phyloP scores from a whole-genome alignment of 164 flowering plant genomes.

The Macadamia integrifolia region DNA sequence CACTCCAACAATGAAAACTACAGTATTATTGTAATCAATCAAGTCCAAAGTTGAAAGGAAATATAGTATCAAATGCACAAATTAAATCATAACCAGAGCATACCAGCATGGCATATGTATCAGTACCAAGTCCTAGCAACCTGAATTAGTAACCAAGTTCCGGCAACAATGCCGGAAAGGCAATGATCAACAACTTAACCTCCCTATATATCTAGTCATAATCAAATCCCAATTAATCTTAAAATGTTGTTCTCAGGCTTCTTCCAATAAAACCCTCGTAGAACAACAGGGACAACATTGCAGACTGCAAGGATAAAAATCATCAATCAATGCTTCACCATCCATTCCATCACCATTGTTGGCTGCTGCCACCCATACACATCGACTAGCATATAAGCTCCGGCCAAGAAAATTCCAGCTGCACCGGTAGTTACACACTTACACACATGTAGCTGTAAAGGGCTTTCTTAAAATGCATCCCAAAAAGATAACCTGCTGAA shows the following conservation, averaged over 20 bases:
- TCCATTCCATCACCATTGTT: slow-evolving; percentile 54
- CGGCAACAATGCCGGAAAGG: no score
- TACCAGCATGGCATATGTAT: no score
- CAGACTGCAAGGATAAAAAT: slow-evolving; percentile 58
- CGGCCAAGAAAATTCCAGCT: slow-evolving; percentile 56
- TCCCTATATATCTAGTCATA: no score
- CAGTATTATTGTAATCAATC: no score
- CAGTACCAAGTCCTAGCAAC: no score
- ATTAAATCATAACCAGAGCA: no score
- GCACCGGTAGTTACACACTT: slow-evolving; percentile 40
- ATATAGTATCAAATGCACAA: no score
- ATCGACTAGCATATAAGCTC: slow-evolving; percentile 59
- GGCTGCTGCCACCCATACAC: slow-evolving; percentile 41
- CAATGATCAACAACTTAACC: no score
- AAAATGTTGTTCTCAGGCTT: slow-evolving; percentile 60
- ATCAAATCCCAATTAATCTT: slow-evolving; percentile 5
- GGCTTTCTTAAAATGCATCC: slow-evolving; percentile 63
- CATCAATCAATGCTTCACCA: slow-evolving; percentile 63
- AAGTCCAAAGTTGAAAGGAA: no score
- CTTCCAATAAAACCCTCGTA: slow-evolving; percentile 72
- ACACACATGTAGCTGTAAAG: slow-evolving; percentile 66
- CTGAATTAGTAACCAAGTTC: no score
- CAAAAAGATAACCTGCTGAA: no score
- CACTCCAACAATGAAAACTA: no score
- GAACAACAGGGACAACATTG: slow-evolving; percentile 47